Base-by-base conservation (phyloP, 805 yeast species). In the Metschnikowia matae region DNA sequence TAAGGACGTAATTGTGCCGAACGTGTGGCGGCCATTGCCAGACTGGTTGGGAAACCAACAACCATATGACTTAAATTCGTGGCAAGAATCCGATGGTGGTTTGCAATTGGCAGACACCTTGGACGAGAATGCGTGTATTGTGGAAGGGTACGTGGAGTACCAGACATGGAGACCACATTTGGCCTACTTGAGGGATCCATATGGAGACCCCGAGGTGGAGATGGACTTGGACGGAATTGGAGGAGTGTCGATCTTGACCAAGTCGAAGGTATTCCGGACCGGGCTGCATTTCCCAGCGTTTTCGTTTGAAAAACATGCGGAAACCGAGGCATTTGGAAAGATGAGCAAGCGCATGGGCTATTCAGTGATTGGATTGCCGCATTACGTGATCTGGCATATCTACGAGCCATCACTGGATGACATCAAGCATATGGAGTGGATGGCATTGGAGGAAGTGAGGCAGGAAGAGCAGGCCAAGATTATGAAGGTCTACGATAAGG, bases 161-260 rank as follows among this genome's bases (percentile, higher is more conserved):
- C 96, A 96, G 40, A 92, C 99, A 1, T 92, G 98, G 97, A 80
- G 99, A 69, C 96, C 97, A 1, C 98, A 92, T 70, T 75, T 92
- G 57, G 98, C 98, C 0, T 92, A 94, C 64, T 77, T 92, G 65
- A 78, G 98, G 59, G 97, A 91, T 62, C 96, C 97, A 2, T 84
- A 87, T 62, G 99, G 98, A 21, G 95, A 90, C 68, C 92, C 95
- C 5, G 92, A 88, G 63, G 92, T 85, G 40, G 96, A 89, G 64
- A 85, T 92, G 86, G 91, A 85, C 50, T 74, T 92, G 54, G 98
- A 92, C 68, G 99, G 99, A 48, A 90, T 92, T 59, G 99, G 99
- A 23, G 99, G 98, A 57, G 99, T 92, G 40, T 89, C 97, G 0
- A 90, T 94, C 56, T 74, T 92, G 57, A 79, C 96, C 40, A 88